These are phyloP conservation scores for Leccinum fuscescens DNA, from an alignment of 1,284 basidiomycete species.

Conservation along the genomic window DNA sequence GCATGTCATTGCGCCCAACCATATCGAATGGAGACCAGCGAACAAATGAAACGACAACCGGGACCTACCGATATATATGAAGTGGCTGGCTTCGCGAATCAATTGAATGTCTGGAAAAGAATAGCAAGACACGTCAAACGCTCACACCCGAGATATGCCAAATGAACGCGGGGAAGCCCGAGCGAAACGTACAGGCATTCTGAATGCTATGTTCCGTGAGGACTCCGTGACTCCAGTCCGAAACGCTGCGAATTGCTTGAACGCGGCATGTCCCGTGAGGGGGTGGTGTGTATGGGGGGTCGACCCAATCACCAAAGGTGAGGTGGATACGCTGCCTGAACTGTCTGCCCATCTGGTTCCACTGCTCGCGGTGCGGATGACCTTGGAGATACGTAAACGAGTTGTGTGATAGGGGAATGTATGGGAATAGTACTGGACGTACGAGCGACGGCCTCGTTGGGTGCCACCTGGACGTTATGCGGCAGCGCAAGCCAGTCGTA, in stretches of 20 bases:
- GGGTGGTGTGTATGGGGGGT: constrained; percentile 41
- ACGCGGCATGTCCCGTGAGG: constrained; percentile 58
- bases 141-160: constrained; percentile 4
- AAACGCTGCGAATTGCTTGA: constrained; percentile 80
- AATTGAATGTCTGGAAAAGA: constrained; percentile 64
- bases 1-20: constrained; percentile 8
- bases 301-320: constrained; percentile 33
- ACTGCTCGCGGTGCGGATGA: constrained; percentile 69
- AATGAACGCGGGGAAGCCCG: background rate
- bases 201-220: constrained; percentile 84
- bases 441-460: constrained; percentile 67
- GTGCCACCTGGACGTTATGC: constrained; percentile 58
- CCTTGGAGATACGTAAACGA: constrained; percentile 34
- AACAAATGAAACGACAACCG: background rate
- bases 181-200: constrained; percentile 67
- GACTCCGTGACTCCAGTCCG: constrained; percentile 91
- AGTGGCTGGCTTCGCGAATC: constrained; percentile 83
- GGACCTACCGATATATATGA: constrained; percentile 80
- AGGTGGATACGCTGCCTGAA: constrained; percentile 62
- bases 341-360: constrained; percentile 54
- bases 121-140: background rate
- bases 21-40: constrained; percentile 1
- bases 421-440: constrained; percentile 17
- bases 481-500: constrained; percentile 85
- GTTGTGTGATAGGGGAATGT: background rate